phyloP scores from a whole-genome alignment of 352 stramenopile genomes.

The Globisporangium irregulare region DNA sequence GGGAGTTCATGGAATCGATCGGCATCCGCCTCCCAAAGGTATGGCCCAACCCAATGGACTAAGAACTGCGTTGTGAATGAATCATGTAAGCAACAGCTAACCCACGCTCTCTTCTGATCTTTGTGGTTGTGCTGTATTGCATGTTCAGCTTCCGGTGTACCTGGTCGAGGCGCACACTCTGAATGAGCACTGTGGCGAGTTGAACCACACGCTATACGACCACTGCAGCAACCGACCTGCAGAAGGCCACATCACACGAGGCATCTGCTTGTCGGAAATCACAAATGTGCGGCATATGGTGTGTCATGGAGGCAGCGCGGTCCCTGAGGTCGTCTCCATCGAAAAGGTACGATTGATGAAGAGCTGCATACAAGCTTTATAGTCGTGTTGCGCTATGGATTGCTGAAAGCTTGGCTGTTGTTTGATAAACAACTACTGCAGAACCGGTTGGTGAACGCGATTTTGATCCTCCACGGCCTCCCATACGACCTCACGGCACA shows the following conservation, averaged over 20 bases:
- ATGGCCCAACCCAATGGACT: background rate
- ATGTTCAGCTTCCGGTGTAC: slow-evolving; percentile 53
- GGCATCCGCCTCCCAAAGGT: slow-evolving; percentile 61
- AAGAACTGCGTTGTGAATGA: too few relatives aligned
- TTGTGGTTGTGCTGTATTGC: background rate
- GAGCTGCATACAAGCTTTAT: background rate
- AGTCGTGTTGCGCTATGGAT: background rate
- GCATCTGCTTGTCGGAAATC: slow-evolving; percentile 54
- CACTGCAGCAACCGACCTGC: slow-evolving; percentile 28
- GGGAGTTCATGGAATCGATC: slow-evolving; percentile 66
- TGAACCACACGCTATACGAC: slow-evolving; percentile 24
- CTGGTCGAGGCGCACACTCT: slow-evolving; percentile 55
- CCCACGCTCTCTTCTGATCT: background rate
- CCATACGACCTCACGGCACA: slow-evolving; percentile 73
- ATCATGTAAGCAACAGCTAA: background rate
- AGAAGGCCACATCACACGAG: slow-evolving; percentile 40
- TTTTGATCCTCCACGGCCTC: slow-evolving; percentile 68
- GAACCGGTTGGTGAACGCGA: slow-evolving; percentile 66
- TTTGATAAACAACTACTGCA: slow-evolving; percentile 11
- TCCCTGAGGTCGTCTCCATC: slow-evolving; percentile 42
- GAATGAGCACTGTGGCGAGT: slow-evolving; percentile 40
- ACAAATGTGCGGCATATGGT: slow-evolving; percentile 54
- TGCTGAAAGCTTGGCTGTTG: background rate
- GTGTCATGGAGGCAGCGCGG: slow-evolving; percentile 28
- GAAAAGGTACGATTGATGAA: slow-evolving; percentile 32